Evolutionary conservation across 805 yeast species (phyloP).

Genomic region (Hyphopichia homilentoma): DNA sequence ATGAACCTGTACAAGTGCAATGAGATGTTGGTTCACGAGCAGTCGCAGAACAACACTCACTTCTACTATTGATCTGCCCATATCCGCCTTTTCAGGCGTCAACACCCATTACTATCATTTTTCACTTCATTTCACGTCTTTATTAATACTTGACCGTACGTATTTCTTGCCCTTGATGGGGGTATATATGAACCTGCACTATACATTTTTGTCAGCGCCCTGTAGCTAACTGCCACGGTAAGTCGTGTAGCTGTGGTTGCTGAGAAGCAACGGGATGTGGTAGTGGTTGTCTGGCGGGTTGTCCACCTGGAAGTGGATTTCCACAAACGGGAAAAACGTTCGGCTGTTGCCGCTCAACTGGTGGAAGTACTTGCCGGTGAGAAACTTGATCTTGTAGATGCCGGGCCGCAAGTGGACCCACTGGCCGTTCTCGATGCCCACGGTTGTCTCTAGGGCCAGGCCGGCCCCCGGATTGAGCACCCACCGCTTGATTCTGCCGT

Average conservation of each 20-base stretch:
- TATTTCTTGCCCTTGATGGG: too few species aligned
- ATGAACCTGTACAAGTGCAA: slow-evolving; percentile 59
- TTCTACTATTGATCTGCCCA: slow-evolving; percentile 45
- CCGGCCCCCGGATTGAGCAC: slow-evolving; percentile 35
- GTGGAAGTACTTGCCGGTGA: slow-evolving; percentile 64
- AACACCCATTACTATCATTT: slow-evolving; percentile 1
- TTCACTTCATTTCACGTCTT: not conserved
- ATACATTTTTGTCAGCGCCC: too few species aligned
- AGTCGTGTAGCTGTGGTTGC: slow-evolving; percentile 86
- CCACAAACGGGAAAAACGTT: slow-evolving; percentile 86
- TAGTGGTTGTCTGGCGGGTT: slow-evolving; percentile 75
- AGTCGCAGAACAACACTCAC: slow-evolving; percentile 60
- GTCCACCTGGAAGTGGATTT: slow-evolving; percentile 66
- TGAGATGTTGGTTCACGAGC: slow-evolving; percentile 67
- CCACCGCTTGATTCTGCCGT: slow-evolving; percentile 82
- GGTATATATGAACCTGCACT: too few species aligned
- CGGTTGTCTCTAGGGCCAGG: slow-evolving; percentile 1
- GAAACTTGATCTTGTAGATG: slow-evolving; percentile 70
- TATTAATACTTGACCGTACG: slow-evolving; percentile 3
- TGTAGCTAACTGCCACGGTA: slow-evolving; percentile 83
- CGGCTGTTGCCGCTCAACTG: slow-evolving; percentile 25
- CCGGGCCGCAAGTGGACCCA: slow-evolving; percentile 59
- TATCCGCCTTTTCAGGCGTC: not conserved
- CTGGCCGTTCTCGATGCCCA: slow-evolving; percentile 23
- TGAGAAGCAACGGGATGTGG: slow-evolving; percentile 81